Base-by-base conservation (phyloP, 106 monocot genomes). In the Acanthochlamys bracteata region DNA sequence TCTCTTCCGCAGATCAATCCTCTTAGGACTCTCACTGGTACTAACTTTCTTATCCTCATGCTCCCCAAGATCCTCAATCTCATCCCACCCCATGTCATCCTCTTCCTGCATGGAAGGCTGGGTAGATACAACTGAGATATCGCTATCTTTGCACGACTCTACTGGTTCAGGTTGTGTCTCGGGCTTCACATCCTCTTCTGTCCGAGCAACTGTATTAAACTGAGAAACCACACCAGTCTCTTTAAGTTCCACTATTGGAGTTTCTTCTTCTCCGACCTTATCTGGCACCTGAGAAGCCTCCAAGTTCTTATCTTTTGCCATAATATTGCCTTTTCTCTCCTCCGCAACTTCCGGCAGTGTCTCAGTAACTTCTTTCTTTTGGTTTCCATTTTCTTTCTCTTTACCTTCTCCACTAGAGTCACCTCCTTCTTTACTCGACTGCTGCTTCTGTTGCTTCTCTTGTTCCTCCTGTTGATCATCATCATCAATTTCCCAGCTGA, bases 31-130 rank as follows among this genome's bases (percentile, higher is more conserved):
- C 25, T 49, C 67, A 69, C 54, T 66, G 0, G 80, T 57, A 17
- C 15, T 24, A 0, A 53, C 53, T 53, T 81, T 92, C 70, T 80
- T 93, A 11, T 92, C 88, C 43, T 89, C 92, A 40, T 75, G 66
- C 42, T 89, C 92, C 2, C 85, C 89, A 20, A 92, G 71, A 83
- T 92, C 92, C 66, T 92, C 98, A 61, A 99, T 92, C 43, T 88
- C 92, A 61, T 61, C 61, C 61, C 61, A 98, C 11, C 73, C 91
- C 60, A 91, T 71, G 60, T 98, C 96, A 53, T 92, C 98, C 41
- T 91, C 96, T 63, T 88, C 86, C 7, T 59, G 75, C 53, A 73
- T 60, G 47, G 86, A 86, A 39, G 75, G 74, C 71, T 89, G 83
- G 45, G 49, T 83, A 14, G 91, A 98, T 4, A 85, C 65, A 7